Base-by-base conservation (phyloP, 2,329 filamentous ascomycete species). In the Fusarium lateritium region DNA sequence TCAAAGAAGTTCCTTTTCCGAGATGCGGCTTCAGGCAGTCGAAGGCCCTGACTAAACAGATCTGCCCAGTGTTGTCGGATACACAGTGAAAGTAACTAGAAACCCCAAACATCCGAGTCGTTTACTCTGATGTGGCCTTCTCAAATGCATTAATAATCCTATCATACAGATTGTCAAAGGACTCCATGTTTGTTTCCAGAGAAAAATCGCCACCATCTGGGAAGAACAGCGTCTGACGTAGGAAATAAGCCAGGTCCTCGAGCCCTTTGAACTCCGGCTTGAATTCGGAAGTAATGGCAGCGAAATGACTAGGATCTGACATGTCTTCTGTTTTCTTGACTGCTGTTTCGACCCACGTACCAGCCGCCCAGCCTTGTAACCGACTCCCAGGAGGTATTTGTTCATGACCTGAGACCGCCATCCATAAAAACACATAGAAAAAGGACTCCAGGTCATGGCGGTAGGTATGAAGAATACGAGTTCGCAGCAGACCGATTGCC, bases 391-490 rank as follows among this genome's bases (percentile, higher is more conserved):
- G 2, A 14, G 62, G 17, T n/a, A 49, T 8, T 19, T 22, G 15
- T 5, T 14, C 17, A 11, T 56, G 21, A 2, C 38, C 40, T 13
- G 21, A 15, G 17, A 56, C 46, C 9, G 43, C 56, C 7, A 51
- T 54, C 62, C 64, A 71, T 5, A 76, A 5, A 2, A 76, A 61
- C 4, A 74, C 67, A 19, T 76, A 77, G 6, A 77, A 28, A 31
- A 77, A 76, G 1, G 76, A 72, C 46, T 77, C 76, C 0, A 77
- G 62, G 14, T 77, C 75, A 10, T 77, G 72, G 2, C 71, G 65
- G 33, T 74, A 76, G 2, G 69, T 75, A 10, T 65, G 67, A 0
- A 13, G 14, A 4, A 63, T 51, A 1, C 49, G 15, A 1, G 24
- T 49, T 8, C 46, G 40, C 3, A 73, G 50, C 9, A 75, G 33